Percentiles rank a stretch among this genome's conserved stretches.
These are phyloP conservation scores for Saprolegnia parasitica DNA, from an alignment of 352 stramenopile genomes.

Conservation along the genomic window DNA sequence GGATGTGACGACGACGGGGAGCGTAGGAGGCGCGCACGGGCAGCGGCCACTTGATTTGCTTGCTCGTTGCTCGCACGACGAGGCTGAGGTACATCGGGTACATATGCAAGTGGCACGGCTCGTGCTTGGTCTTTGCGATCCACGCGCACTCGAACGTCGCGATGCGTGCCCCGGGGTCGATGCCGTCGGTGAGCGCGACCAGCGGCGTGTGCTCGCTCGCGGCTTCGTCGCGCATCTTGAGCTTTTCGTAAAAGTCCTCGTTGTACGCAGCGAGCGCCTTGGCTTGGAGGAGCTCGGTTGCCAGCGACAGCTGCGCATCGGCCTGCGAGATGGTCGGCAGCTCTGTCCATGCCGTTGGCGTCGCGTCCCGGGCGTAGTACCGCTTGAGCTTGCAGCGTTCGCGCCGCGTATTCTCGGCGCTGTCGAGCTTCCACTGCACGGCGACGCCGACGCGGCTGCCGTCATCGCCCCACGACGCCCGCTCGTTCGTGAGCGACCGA, in stretches of 20 bases:
- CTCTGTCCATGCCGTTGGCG: neutral
- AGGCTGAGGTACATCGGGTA: neutral
- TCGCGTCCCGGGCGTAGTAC: slow-evolving; percentile 6
- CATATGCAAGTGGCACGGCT: slow-evolving; percentile 1
- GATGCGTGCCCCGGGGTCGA: neutral
- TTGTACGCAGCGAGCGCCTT: slow-evolving; percentile 27
- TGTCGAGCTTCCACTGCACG: slow-evolving; percentile 18
- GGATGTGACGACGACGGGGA: too few species aligned
- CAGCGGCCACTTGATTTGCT: slow-evolving; percentile 12
- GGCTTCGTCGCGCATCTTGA: slow-evolving; percentile 19
- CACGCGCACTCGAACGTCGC: slow-evolving; percentile 16
- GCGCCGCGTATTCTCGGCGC: slow-evolving; percentile 10
- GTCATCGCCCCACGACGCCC: slow-evolving; percentile 23
- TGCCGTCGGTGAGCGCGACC: neutral
- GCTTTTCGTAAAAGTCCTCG: slow-evolving; percentile 28
- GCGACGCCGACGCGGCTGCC: neutral
- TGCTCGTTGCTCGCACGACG: slow-evolving; percentile 7
- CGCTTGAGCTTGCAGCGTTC: slow-evolving; percentile 26
- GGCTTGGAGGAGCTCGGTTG: slow-evolving; percentile 24
- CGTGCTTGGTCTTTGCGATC: slow-evolving; percentile 24
- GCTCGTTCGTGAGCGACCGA: slow-evolving; percentile 26
- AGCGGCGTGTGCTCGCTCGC: neutral
- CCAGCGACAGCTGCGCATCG: slow-evolving; percentile 24
- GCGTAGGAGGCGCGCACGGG: neutral
- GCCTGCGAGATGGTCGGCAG: neutral